These are phyloP conservation scores for Calonectria honghensis DNA, from an alignment of 2,329 filamentous ascomycete species.

Conservation along the genomic window DNA sequence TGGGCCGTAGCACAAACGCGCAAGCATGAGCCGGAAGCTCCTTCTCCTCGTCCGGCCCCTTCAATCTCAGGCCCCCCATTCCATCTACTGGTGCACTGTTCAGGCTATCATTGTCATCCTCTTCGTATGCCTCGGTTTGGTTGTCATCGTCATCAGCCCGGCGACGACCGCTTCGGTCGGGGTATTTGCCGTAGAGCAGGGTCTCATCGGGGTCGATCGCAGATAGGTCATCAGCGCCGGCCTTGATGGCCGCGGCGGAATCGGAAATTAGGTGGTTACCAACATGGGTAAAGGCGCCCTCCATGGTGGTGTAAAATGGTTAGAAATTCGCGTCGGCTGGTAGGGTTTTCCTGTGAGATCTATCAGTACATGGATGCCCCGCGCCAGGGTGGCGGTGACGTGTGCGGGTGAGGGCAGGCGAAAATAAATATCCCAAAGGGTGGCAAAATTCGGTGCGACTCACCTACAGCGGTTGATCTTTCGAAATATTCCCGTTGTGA, in stretches of 20 bases:
- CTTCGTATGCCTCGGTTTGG: conserved; percentile 87
- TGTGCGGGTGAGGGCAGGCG: conserved; percentile 39
- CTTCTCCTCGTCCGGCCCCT: conserved; percentile 83
- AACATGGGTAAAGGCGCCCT: conserved; percentile 91
- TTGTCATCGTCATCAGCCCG: conserved; percentile 93
- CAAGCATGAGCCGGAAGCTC: conserved; percentile 96
- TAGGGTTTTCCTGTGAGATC: conserved; percentile 54
- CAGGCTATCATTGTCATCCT: conserved; percentile 85
- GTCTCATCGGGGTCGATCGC: conserved; percentile 86
- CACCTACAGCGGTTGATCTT: conserved; percentile 54
- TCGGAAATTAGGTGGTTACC: conserved; percentile 91
- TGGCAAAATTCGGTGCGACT: conserved; percentile 47
- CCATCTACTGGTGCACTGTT: conserved; percentile 88
- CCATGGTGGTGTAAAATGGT: conserved; percentile 73
- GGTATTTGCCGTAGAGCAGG: conserved; percentile 83
- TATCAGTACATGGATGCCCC: conserved; percentile 49
- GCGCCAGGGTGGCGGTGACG: conserved; percentile 50
- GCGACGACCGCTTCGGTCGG: conserved; percentile 77
- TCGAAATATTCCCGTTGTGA: conserved; percentile 49
- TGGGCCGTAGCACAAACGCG: conserved; percentile 78
- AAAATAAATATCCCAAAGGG: conserved; percentile 17
- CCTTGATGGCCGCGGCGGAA: conserved; percentile 90
- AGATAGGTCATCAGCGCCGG: conserved; percentile 84
- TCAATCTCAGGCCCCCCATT: conserved; percentile 78
- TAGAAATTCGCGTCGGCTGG: conserved; percentile 48